Evolutionary conservation across 371 early-diverging fungal genomes (phyloP).

Genomic region (Dentiscutata heterogama): DNA sequence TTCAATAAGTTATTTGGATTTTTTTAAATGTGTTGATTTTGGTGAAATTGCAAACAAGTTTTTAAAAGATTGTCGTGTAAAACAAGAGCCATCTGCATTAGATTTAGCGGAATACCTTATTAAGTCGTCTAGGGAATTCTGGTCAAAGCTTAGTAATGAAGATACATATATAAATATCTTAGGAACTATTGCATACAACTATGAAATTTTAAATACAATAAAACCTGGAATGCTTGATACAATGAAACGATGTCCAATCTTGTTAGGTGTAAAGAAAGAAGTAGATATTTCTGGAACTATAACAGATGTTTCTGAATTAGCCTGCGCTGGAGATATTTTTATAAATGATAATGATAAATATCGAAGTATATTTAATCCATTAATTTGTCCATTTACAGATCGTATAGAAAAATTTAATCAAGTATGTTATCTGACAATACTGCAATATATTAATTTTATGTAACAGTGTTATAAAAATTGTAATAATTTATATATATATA

Average conservation of each 20-base stretch:
- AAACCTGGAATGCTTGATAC: not conserved
- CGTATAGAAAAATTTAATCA: conserved; percentile 1
- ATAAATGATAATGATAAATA: conserved; percentile 84
- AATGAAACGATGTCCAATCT: not conserved
- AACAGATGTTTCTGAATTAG: conserved; percentile 53
- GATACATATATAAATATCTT: conserved; percentile 46
- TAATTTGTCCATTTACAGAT: conserved; percentile 57
- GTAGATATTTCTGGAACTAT: too few species aligned
- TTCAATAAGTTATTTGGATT: not conserved
- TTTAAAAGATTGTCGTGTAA: conserved; percentile 86
- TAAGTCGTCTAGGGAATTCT: conserved; percentile 71
- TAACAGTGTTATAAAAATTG: too few species aligned
- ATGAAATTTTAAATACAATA: not conserved
- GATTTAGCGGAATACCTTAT: conserved; percentile 80
- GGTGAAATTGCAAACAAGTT: conserved; percentile 79
- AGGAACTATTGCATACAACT: not conserved
- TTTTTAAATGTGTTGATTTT: conserved; percentile 64
- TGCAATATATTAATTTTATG: too few species aligned
- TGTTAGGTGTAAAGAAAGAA: not conserved
- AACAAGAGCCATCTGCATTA: conserved; percentile 81
- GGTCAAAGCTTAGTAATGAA: conserved; percentile 60
- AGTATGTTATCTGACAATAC: not conserved
- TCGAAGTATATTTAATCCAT: conserved; percentile 71
- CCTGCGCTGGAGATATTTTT: conserved; percentile 77
- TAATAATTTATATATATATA: too few species aligned